A percentile compares a stretch with the other conserved stretches of the same genome.
Conservation (phyloP, 1,284 basidiomycete species). For the Trichosporon ovoides region DNA sequence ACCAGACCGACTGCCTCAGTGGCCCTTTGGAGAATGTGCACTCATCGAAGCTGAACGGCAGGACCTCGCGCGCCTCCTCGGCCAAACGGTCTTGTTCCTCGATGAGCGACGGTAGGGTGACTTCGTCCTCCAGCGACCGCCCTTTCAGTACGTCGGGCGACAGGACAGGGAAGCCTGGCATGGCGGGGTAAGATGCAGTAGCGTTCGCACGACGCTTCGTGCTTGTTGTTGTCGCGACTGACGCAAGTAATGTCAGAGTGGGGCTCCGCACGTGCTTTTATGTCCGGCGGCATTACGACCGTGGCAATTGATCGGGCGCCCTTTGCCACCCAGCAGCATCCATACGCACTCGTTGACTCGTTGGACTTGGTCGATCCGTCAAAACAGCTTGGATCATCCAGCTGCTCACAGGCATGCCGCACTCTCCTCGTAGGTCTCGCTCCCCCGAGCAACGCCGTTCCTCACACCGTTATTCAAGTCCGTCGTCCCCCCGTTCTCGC, state of each 20-base stretch:
- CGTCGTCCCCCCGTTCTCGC: slow-evolving; percentile 11
- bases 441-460: slow-evolving; percentile 23
- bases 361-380: too few species aligned
- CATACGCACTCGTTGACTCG: too few species aligned
- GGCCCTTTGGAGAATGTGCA: slow-evolving; percentile 42
- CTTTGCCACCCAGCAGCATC: slow-evolving; percentile 8
- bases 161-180: slow-evolving; percentile 15
- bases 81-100: slow-evolving; percentile 37
- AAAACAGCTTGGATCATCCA: not conserved
- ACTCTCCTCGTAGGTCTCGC: slow-evolving; percentile 28
- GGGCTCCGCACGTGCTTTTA: not conserved
- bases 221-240: not conserved
- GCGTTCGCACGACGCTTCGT: not conserved
- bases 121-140: slow-evolving; percentile 27
- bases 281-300: not conserved
- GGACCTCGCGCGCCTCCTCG: slow-evolving; percentile 39
- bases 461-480: slow-evolving; percentile 24
- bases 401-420: slow-evolving; percentile 16
- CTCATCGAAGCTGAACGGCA: slow-evolving; percentile 46
- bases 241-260: not conserved
- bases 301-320: not conserved
- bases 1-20: slow-evolving; percentile 44
- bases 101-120: slow-evolving; percentile 39
- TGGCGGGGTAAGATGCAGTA: not conserved
- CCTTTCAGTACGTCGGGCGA: slow-evolving; percentile 25